Conservation (phyloP, 1,139 yeast genomes). For the Pichia sp. region DNA sequence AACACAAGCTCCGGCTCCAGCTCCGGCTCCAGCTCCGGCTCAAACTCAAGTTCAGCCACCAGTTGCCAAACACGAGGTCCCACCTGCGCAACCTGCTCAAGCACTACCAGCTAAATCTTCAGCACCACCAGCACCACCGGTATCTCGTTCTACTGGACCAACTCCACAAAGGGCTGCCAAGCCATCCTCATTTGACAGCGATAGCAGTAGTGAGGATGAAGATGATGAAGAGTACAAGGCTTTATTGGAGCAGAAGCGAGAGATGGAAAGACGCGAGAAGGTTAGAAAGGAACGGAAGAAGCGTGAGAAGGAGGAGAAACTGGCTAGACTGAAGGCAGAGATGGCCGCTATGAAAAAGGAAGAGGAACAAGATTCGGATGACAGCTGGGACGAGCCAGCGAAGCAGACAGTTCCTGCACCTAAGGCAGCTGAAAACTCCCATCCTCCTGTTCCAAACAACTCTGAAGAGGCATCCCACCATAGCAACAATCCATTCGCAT, state of each 20-base stretch:
- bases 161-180: slow-evolving; percentile 21
- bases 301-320: slow-evolving; percentile 52
- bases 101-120: slow-evolving; percentile 20
- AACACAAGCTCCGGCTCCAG: slow-evolving; percentile 1
- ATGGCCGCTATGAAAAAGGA: slow-evolving; percentile 49
- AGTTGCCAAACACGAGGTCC: background rate
- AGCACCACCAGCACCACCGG: slow-evolving; percentile 20
- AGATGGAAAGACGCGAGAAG: slow-evolving; percentile 44
- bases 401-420: slow-evolving; percentile 13
- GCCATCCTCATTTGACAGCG: slow-evolving; percentile 10
- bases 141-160: slow-evolving; percentile 20
- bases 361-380: slow-evolving; percentile 19
- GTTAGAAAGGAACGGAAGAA: slow-evolving; percentile 47
- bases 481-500: slow-evolving; percentile 31
- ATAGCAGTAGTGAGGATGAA: slow-evolving; percentile 34
- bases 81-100: slow-evolving; percentile 9
- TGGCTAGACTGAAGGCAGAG: slow-evolving; percentile 58
- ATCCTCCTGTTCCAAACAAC: slow-evolving; percentile 3
- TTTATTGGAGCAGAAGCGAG: slow-evolving; percentile 33
- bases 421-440: slow-evolving; percentile 5
- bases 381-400: slow-evolving; percentile 24
- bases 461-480: slow-evolving; percentile 16
- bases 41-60: background rate
- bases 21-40: background rate
- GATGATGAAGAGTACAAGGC: slow-evolving; percentile 34